A percentile compares a stretch with the other conserved stretches of the same genome.
Conservation (phyloP, 208 protist genomes). For the Vickermania ingenoplastis region DNA sequence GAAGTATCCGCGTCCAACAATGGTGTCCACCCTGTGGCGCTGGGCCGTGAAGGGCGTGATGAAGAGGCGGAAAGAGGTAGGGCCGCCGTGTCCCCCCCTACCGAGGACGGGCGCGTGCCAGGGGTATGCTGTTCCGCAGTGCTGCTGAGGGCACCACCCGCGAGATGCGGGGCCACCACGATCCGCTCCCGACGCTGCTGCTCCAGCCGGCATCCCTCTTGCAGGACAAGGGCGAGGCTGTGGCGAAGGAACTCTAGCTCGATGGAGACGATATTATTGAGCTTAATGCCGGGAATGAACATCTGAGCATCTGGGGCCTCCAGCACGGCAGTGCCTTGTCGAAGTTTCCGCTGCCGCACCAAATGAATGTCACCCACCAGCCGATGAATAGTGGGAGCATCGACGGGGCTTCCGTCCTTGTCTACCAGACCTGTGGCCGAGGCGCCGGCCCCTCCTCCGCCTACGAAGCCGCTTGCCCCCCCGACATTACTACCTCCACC, state of each 20-base stretch:
- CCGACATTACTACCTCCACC: neutral
- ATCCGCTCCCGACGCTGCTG: slow-evolving; percentile 20
- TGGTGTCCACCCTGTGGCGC: neutral
- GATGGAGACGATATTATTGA: slow-evolving; percentile 77
- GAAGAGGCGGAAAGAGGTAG: neutral
- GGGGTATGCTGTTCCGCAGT: too few species aligned
- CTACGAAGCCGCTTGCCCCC: neutral
- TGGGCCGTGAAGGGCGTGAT: neutral
- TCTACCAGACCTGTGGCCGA: slow-evolving; percentile 15
- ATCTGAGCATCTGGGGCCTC: slow-evolving; percentile 62
- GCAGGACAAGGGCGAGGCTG: slow-evolving; percentile 64
- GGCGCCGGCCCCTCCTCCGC: slow-evolving; percentile 7
- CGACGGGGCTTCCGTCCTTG: neutral
- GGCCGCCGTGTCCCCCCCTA: neutral
- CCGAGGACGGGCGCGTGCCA: neutral
- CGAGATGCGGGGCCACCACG: slow-evolving; percentile 11
- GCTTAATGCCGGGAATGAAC: slow-evolving; percentile 74
- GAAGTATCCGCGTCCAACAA: neutral
- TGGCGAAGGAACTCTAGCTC: slow-evolving; percentile 71
- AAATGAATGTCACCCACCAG: slow-evolving; percentile 66
- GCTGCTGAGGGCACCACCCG: neutral
- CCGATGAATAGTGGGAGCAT: slow-evolving; percentile 9
- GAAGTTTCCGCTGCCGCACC: slow-evolving; percentile 67
- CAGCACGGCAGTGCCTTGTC: slow-evolving; percentile 71
- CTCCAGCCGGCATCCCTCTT: slow-evolving; percentile 64